Evolutionary conservation across 768 basidiomycete species (phyloP).

Genomic region (Auricularia sp.): DNA sequence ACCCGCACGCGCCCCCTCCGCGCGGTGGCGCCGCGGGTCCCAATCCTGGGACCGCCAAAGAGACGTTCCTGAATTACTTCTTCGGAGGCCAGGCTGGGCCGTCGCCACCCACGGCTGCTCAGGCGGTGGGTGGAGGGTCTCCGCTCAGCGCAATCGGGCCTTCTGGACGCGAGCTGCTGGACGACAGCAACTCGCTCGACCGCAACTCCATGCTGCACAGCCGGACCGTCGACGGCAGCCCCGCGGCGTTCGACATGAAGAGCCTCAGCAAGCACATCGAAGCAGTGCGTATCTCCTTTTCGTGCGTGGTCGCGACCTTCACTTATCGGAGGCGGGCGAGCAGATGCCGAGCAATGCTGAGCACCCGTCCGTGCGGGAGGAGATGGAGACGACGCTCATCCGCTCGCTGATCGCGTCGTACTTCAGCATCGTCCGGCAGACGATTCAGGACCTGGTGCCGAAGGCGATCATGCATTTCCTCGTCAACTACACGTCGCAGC

Average conservation of each 20-base stretch:
- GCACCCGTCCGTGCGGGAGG: slow-evolving; percentile 71
- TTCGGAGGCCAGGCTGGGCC: slow-evolving; percentile 79
- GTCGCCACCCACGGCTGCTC: slow-evolving; percentile 56
- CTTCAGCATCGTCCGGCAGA: slow-evolving; percentile 92
- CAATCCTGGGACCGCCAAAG: slow-evolving; percentile 48
- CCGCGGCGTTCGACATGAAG: slow-evolving; percentile 96
- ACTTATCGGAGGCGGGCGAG: neutral
- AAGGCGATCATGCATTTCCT: slow-evolving; percentile 98
- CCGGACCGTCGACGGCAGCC: slow-evolving; percentile 55
- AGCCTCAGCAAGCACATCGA: slow-evolving; percentile 96
- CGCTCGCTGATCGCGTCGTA: slow-evolving; percentile 92
- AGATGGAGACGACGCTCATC: slow-evolving; percentile 94
- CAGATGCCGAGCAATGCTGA: slow-evolving; percentile 49
- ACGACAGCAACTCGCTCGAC: neutral
- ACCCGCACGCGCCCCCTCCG: slow-evolving; percentile 14
- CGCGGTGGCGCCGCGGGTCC: slow-evolving; percentile 19
- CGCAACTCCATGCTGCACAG: slow-evolving; percentile 2
- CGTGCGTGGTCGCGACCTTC: neutral
- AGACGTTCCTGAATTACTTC: slow-evolving; percentile 95
- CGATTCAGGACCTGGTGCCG: slow-evolving; percentile 92
- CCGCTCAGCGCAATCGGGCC: slow-evolving; percentile 8
- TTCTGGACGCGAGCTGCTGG: slow-evolving; percentile 10
- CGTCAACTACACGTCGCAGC: slow-evolving; percentile 93
- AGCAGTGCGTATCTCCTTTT: slow-evolving; percentile 54
- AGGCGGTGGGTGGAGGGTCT: slow-evolving; percentile 29